Percentiles rank a stretch among this genome's conserved stretches.
These are phyloP conservation scores for Macaranga tanarius DNA, from an alignment of 441 rosid species.

Conservation along the genomic window DNA sequence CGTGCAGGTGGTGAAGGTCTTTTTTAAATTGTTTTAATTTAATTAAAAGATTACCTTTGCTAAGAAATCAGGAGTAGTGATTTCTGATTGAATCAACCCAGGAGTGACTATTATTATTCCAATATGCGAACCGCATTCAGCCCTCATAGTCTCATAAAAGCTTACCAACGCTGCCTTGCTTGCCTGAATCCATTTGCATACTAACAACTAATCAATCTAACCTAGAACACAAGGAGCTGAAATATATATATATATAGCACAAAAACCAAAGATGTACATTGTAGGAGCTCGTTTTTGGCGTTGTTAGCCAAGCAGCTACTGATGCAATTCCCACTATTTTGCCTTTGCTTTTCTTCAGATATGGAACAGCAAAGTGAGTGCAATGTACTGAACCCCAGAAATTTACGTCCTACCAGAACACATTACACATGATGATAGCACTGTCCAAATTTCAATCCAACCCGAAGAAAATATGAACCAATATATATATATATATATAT, in stretches of 20 bases:
- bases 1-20: not conserved
- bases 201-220: not conserved
- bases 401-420: slow-evolving; percentile 33
- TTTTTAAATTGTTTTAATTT: too few species aligned
- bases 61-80: slow-evolving; percentile 22
- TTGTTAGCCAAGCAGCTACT: slow-evolving; percentile 23
- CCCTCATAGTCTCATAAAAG: slow-evolving; percentile 49
- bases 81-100: slow-evolving; percentile 40
- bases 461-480: too few species aligned
- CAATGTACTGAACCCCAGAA: slow-evolving; percentile 45
- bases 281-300: slow-evolving; percentile 34
- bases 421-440: not conserved
- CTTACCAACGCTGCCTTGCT: slow-evolving; percentile 50
- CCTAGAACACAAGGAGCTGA: not conserved
- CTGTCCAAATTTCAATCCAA: too few species aligned
- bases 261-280: slow-evolving; percentile 15
- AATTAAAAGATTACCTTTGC: slow-evolving; percentile 12
- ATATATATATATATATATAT: not conserved
- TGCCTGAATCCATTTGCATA: slow-evolving; percentile 37
- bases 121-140: slow-evolving; percentile 42
- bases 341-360: slow-evolving; percentile 38
- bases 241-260: not conserved
- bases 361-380: slow-evolving; percentile 35
- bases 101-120: slow-evolving; percentile 51
- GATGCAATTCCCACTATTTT: slow-evolving; percentile 39